Conservation (phyloP, 192 early-diverging fungal genomes). For the Coemansia sp. region DNA sequence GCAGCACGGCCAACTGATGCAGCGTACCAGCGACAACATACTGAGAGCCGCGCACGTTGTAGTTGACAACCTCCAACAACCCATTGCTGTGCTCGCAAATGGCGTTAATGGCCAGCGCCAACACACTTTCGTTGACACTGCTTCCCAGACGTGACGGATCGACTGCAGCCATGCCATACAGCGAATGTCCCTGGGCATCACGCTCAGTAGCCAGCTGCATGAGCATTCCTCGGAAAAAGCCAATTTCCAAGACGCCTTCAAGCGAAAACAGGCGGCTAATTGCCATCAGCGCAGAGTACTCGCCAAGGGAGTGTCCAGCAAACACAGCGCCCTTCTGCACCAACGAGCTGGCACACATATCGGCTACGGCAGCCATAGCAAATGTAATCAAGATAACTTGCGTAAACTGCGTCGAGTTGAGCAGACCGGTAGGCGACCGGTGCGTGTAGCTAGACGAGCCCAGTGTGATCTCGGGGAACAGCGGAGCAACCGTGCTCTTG, state of each 20-base stretch:
- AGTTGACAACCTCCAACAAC: slow-evolving; percentile 90
- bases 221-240: slow-evolving; percentile 93
- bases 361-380: slow-evolving; percentile 82
- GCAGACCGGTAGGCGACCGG: slow-evolving; percentile 71
- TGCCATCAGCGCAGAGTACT: slow-evolving; percentile 82
- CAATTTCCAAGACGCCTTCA: slow-evolving; percentile 80
- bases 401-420: slow-evolving; percentile 93
- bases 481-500: neutral
- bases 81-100: slow-evolving; percentile 70
- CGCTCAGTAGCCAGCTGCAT: slow-evolving; percentile 92
- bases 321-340: slow-evolving; percentile 75
- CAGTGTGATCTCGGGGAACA: slow-evolving; percentile 59
- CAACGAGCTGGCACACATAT: slow-evolving; percentile 81
- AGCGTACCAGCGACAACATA: slow-evolving; percentile 87
- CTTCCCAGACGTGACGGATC: slow-evolving; percentile 79
- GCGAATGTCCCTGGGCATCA: slow-evolving; percentile 72
- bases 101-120: slow-evolving; percentile 61
- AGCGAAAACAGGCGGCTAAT: slow-evolving; percentile 76
- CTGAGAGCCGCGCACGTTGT: slow-evolving; percentile 91
- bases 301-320: slow-evolving; percentile 92
- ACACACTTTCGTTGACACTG: slow-evolving; percentile 73
- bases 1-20: slow-evolving; percentile 69
- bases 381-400: slow-evolving; percentile 79
- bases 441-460: slow-evolving; percentile 79
- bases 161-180: slow-evolving; percentile 93